A percentile compares a stretch with the other conserved stretches of the same genome.
phyloP scores from a whole-genome alignment of 768 basidiomycete genomes.

The Neoboletus subvelutipes region DNA sequence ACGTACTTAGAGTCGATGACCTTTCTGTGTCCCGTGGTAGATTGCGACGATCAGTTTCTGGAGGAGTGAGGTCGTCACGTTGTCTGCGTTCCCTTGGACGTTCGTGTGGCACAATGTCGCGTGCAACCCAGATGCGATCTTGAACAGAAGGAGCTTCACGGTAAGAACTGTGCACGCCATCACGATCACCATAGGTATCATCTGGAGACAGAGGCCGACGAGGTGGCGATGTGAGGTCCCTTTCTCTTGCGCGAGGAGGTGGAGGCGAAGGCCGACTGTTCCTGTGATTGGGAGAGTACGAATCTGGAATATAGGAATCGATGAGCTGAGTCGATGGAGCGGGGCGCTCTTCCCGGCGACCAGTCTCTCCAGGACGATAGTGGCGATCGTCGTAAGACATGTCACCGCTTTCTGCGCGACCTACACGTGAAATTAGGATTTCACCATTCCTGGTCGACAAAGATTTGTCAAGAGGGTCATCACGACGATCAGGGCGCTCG shows the following conservation, averaged over 20 bases:
- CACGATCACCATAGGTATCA: slow-evolving; percentile 24
- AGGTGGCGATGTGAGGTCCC: slow-evolving; percentile 20
- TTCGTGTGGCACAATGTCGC: slow-evolving; percentile 11
- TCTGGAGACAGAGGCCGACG: slow-evolving; percentile 25
- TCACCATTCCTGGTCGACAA: slow-evolving; percentile 26
- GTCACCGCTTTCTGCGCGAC: slow-evolving; percentile 28
- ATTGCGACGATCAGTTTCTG: slow-evolving; percentile 23
- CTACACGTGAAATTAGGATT: slow-evolving; percentile 25
- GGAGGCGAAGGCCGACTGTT: slow-evolving; percentile 22
- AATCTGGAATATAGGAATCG: slow-evolving; percentile 31
- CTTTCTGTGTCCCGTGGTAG: slow-evolving; percentile 31
- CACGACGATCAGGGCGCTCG: slow-evolving; percentile 26
- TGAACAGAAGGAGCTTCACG: slow-evolving; percentile 22
- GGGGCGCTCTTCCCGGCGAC: slow-evolving; percentile 30
- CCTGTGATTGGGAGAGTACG: slow-evolving; percentile 26
- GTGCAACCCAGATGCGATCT: slow-evolving; percentile 29
- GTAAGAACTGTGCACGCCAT: slow-evolving; percentile 17
- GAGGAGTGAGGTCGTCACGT: slow-evolving; percentile 22
- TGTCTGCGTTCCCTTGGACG: slow-evolving; percentile 27
- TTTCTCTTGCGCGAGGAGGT: slow-evolving; percentile 26
- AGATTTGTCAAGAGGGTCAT: slow-evolving; percentile 29
- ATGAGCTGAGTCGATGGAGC: slow-evolving; percentile 19
- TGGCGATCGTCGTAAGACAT: slow-evolving; percentile 63
- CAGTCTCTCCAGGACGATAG: slow-evolving; percentile 51
- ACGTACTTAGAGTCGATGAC: slow-evolving; percentile 46